phyloP scores from a whole-genome alignment of 768 basidiomycete genomes.

The Boletus reticuloceps region DNA sequence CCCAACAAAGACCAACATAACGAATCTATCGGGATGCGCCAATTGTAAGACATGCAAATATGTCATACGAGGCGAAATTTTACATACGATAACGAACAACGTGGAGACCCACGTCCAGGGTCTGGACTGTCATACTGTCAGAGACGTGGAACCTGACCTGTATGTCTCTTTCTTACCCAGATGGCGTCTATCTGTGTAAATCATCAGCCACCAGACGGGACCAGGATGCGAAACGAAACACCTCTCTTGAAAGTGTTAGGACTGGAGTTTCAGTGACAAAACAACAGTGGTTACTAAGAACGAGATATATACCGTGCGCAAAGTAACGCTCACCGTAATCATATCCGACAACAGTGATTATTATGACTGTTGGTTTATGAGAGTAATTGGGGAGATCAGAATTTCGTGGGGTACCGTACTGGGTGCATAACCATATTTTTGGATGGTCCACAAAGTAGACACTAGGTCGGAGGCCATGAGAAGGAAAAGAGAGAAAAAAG shows the following conservation, averaged over 20 bases:
- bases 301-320: background rate
- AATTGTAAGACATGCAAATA: background rate
- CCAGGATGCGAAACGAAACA: background rate
- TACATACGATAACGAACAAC: constrained; percentile 15
- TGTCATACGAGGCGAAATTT: too few species aligned
- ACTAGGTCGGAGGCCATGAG: constrained; percentile 2
- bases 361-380: background rate
- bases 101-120: constrained; percentile 15
- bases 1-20: constrained; percentile 11
- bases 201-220: background rate
- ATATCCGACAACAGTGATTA: constrained; percentile 1
- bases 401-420: background rate
- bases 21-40: constrained; percentile 6
- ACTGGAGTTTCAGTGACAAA: background rate
- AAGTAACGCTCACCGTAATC: constrained; percentile 6
- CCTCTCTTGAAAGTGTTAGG: constrained; percentile 15
- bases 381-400: too few species aligned
- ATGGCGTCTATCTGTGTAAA: constrained; percentile 8
- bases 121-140: constrained; percentile 3
- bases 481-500: too few species aligned
- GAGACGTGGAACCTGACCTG: background rate
- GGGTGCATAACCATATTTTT: background rate
- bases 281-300: background rate
- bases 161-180: constrained; percentile 5
- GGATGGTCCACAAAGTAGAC: background rate